Percentiles rank a stretch among this genome's conserved stretches.
Conservation (phyloP, 2,329 filamentous ascomycete species). For the Tolypocladium pustulatum region DNA sequence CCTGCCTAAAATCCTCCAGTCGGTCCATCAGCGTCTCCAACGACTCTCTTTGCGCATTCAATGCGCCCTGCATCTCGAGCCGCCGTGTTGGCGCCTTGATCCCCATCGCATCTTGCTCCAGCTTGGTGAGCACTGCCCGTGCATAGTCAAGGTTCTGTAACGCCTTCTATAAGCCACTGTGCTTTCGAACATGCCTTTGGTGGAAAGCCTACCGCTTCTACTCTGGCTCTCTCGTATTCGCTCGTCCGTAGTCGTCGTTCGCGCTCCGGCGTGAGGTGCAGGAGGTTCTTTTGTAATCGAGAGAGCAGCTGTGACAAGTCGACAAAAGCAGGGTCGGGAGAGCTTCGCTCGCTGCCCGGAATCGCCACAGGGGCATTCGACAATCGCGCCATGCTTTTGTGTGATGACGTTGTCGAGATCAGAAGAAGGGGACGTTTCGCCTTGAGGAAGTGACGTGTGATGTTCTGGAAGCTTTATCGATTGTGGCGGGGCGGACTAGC, state of each 20-base stretch:
- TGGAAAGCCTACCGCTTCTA: conserved; percentile 30
- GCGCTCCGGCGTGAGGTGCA: conserved; percentile 50
- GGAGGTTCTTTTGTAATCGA: conserved; percentile 54
- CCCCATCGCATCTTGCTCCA: conserved; percentile 58
- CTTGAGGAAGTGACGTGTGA: not conserved
- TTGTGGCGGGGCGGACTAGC: not conserved
- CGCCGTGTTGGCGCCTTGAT: conserved; percentile 48
- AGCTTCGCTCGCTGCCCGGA: conserved; percentile 8
- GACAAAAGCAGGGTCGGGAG: conserved; percentile 18
- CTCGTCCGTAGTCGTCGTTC: conserved; percentile 47
- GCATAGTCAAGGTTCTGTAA: conserved; percentile 62
- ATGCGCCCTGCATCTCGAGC: conserved; percentile 50
- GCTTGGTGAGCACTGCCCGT: conserved; percentile 53
- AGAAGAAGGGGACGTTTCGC: not conserved
- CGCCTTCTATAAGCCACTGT: not conserved
- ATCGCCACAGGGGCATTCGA: conserved; percentile 7
- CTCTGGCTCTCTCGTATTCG: conserved; percentile 49
- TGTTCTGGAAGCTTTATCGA: not conserved
- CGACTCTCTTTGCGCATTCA: conserved; percentile 53
- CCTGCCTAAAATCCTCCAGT: conserved; percentile 57
- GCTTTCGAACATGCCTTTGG: not conserved
- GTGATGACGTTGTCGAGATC: not conserved
- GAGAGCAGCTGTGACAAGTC: conserved; percentile 55
- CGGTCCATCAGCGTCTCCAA: conserved; percentile 57
- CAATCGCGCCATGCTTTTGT: conserved; percentile 16